Evolutionary conservation across 192 early-diverging fungal species (phyloP).

Genomic region (Kappamyces sp.): DNA sequence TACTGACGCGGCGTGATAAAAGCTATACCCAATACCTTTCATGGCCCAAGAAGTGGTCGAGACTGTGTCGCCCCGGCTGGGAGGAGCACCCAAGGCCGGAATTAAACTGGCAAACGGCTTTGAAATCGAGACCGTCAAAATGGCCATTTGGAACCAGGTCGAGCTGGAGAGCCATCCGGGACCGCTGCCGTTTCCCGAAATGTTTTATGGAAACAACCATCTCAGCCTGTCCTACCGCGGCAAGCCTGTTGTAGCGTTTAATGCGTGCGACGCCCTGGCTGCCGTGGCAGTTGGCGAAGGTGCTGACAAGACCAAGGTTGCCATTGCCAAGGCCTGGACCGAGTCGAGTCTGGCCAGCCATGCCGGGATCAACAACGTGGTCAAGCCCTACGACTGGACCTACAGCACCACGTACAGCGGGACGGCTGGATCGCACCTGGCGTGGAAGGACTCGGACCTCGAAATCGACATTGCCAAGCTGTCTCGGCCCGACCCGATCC

Average conservation of each 20-base stretch:
- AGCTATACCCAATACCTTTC: not conserved
- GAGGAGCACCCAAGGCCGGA: not conserved
- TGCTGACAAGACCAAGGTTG: conserved; percentile 74
- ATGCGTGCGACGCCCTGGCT: conserved; percentile 66
- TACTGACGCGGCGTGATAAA: not conserved
- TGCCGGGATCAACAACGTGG: conserved; percentile 68
- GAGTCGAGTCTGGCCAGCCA: conserved; percentile 55
- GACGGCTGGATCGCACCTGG: conserved; percentile 22
- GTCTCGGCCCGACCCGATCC: conserved; percentile 71
- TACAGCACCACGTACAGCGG: conserved; percentile 80
- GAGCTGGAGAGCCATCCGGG: not conserved
- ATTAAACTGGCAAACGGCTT: not conserved
- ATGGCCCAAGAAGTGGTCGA: not conserved
- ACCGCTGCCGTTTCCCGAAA: conserved; percentile 79
- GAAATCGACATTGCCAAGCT: conserved; percentile 74
- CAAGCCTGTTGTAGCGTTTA: conserved; percentile 46
- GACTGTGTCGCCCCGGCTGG: not conserved
- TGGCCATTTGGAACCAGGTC: not conserved
- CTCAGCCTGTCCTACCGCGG: conserved; percentile 51
- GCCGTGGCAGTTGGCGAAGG: conserved; percentile 58
- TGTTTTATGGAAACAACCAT: conserved; percentile 92
- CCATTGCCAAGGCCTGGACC: conserved; percentile 80
- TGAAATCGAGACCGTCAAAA: not conserved
- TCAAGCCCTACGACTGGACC: conserved; percentile 97
- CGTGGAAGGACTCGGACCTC: not conserved